Conservation (phyloP, 2,329 filamentous ascomycete species). For the Xylariales sp. region DNA sequence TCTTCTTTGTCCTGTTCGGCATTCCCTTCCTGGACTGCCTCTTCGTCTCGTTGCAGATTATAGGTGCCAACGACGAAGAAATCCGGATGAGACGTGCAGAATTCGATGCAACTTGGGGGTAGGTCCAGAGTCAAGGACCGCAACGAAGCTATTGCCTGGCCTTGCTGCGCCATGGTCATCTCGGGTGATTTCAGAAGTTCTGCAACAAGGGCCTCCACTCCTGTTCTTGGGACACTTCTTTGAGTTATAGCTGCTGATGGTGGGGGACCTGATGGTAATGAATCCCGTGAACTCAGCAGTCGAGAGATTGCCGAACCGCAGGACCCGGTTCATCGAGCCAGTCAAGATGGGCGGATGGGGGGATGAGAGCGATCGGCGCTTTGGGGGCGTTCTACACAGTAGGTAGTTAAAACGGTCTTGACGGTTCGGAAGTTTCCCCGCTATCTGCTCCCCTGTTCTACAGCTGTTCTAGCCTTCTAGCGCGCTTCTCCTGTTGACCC, state of each 20-base stretch:
- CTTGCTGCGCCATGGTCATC: conserved; percentile 14
- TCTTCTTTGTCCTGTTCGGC: no score
- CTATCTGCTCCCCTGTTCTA: no score
- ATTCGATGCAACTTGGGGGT: conserved; percentile 75
- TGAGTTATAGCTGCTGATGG: no score
- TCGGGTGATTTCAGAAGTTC: not conserved
- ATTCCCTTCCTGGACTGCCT: conserved; percentile 15
- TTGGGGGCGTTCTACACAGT: not conserved
- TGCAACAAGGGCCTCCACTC: not conserved
- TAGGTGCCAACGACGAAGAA: conserved; percentile 84
- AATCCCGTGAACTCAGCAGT: no score
- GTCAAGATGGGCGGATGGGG: no score
- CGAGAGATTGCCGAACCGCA: no score
- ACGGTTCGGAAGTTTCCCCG: conserved; percentile 21
- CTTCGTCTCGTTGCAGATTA: conserved; percentile 54
- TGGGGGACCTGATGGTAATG: no score
- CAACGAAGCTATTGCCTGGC: conserved; percentile 33
- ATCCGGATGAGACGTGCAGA: conserved; percentile 56
- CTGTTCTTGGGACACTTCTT: no score
- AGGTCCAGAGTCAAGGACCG: conserved; percentile 54
- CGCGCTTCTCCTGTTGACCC: not conserved
- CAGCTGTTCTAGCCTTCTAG: conserved; percentile 1
- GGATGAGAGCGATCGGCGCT: conserved; percentile 1
- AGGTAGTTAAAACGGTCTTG: no score
- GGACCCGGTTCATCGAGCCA: no score